phyloP scores from a whole-genome alignment of 495 filamentous ascomycete species.

The Talaromyces wortmannii region DNA sequence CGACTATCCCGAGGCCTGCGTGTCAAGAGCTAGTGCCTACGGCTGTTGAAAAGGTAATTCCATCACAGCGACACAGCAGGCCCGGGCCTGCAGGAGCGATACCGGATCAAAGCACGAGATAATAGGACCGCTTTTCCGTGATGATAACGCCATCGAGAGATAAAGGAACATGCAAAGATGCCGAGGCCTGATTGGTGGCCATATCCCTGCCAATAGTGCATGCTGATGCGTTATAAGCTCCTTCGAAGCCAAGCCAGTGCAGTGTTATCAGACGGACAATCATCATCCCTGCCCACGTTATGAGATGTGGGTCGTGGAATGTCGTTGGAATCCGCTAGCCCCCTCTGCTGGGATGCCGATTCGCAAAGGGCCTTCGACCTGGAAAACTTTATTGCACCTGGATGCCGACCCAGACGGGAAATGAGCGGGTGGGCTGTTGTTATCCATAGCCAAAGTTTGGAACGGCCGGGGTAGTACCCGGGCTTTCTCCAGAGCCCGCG shows the following conservation, averaged over 20 bases:
- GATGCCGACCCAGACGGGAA: not conserved
- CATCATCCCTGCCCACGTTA: not conserved
- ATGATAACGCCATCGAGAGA: constrained; percentile 1
- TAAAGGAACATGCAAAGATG: constrained; percentile 2
- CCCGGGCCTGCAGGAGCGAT: not conserved
- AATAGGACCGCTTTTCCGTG: not conserved
- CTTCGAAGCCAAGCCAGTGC: not conserved
- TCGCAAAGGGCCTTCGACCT: not conserved
- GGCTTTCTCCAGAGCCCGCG: not conserved
- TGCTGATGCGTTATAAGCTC: not conserved
- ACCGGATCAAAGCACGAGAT: not conserved
- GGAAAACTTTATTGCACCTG: not conserved
- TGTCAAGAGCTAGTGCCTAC: constrained; percentile 3
- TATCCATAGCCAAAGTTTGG: constrained; percentile 1
- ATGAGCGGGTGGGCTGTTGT: not conserved
- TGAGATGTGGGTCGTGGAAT: not conserved
- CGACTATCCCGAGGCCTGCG: not conserved
- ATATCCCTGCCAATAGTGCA: constrained; percentile 5
- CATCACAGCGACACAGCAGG: not conserved
- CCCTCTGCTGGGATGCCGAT: not conserved
- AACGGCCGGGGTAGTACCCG: constrained; percentile 4
- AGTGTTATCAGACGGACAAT: constrained; percentile 4
- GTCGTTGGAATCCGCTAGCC: not conserved
- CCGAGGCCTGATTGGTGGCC: not conserved
- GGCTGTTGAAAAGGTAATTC: not conserved